Percentiles rank a stretch among this genome's conserved stretches.
These are phyloP conservation scores for Choricystis sp. DNA, from an alignment of 139 green algal species.

Conservation along the genomic window DNA sequence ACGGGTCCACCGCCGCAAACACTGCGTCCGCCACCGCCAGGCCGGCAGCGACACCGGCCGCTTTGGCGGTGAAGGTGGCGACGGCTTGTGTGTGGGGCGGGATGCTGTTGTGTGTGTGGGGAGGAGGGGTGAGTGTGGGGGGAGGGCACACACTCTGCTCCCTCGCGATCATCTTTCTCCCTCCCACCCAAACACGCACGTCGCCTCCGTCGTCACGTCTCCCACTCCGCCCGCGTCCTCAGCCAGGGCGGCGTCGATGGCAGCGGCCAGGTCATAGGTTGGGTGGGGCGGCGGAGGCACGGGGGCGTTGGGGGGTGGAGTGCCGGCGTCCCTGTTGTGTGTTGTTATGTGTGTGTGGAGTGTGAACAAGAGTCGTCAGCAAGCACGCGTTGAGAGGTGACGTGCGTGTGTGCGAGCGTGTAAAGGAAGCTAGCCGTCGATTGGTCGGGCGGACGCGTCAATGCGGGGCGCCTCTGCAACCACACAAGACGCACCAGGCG, in stretches of 20 bases:
- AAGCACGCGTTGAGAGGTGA: not conserved
- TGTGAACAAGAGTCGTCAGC: not conserved
- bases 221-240: slow-evolving; percentile 77
- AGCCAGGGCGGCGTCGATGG: slow-evolving; percentile 43
- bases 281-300: slow-evolving; percentile 59
- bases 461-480: no score
- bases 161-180: not conserved
- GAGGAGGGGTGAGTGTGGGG: not conserved
- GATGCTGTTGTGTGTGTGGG: no score
- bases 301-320: slow-evolving; percentile 12
- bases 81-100: slow-evolving; percentile 36
- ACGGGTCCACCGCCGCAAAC: slow-evolving; percentile 60
- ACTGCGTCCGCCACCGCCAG: slow-evolving; percentile 65
- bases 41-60: slow-evolving; percentile 72
- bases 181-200: slow-evolving; percentile 22
- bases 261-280: slow-evolving; percentile 42
- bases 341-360: not conserved
- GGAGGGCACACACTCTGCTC: not conserved
- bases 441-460: no score
- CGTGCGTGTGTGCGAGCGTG: not conserved
- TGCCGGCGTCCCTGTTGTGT: not conserved
- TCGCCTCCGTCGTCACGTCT: slow-evolving; percentile 78
- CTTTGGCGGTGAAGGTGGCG: slow-evolving; percentile 85
- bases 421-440: no score
- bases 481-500: not conserved